A percentile compares a stretch with the other conserved stretches of the same genome.
These are phyloP conservation scores for Capsicum chinense DNA, from an alignment of 257 asterid species.

Conservation along the genomic window DNA sequence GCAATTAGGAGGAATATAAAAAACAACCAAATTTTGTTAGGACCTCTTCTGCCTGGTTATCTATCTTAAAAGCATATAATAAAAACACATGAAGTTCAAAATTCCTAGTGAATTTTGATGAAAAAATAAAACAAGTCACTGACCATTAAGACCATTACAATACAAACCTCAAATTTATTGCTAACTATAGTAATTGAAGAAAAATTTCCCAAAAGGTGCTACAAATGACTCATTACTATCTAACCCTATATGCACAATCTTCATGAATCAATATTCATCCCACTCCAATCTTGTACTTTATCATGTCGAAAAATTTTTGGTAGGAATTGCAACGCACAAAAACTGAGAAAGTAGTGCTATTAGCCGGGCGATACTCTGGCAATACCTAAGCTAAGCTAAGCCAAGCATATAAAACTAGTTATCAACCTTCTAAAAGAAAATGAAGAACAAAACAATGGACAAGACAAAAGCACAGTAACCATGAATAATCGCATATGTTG, in stretches of 20 bases:
- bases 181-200: conserved; percentile 42
- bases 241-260: conserved; percentile 64
- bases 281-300: conserved; percentile 56
- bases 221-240: conserved; percentile 45
- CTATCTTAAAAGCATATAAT: conserved; percentile 33
- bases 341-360: conserved; percentile 72
- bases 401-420: too few relatives aligned
- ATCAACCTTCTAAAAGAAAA: too few relatives aligned
- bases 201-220: conserved; percentile 36
- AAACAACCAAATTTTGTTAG: conserved; percentile 29
- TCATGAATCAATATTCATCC: conserved; percentile 48
- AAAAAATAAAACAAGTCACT: conserved; percentile 38
- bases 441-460: too few relatives aligned
- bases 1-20: conserved; percentile 21
- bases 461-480: too few relatives aligned
- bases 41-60: conserved; percentile 28
- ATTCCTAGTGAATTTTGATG: conserved; percentile 45
- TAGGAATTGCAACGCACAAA: conserved; percentile 79
- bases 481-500: too few relatives aligned
- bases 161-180: conserved; percentile 45
- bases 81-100: conserved; percentile 43
- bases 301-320: conserved; percentile 84
- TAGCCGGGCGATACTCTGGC: conserved; percentile 92
- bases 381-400: conserved; percentile 31
- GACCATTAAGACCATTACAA: conserved; percentile 43